These are phyloP conservation scores for Marvania coccoides DNA, from an alignment of 139 green algal species.

Conservation along the genomic window DNA sequence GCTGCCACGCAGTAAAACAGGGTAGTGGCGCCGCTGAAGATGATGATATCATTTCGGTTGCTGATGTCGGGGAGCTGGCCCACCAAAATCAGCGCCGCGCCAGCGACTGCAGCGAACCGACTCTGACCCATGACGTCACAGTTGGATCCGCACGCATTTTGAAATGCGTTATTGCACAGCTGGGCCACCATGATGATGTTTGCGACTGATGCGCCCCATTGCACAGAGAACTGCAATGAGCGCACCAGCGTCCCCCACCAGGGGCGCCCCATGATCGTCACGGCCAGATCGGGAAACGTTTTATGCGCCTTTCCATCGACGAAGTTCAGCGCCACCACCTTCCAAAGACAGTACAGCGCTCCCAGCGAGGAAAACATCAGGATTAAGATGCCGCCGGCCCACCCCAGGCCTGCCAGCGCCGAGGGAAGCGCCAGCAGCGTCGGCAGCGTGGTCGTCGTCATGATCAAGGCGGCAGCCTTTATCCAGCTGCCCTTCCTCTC, in stretches of 20 bases:
- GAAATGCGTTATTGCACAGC: not conserved
- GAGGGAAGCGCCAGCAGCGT: not conserved
- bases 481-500: not conserved
- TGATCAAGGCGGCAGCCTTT: not conserved
- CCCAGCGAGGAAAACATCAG: not conserved
- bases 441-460: not conserved
- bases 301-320: not conserved
- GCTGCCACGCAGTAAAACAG: not conserved
- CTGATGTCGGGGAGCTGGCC: not conserved
- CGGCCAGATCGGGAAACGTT: not conserved
- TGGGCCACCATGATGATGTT: constrained; percentile 5
- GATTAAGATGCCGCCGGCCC: not conserved
- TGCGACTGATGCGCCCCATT: not conserved
- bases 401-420: not conserved
- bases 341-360: not conserved
- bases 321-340: not conserved
- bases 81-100: not conserved
- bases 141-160: not conserved
- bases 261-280: not conserved
- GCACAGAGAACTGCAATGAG: not conserved
- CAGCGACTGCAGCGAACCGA: not conserved
- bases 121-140: not conserved
- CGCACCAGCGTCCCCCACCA: not conserved
- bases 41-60: not conserved
- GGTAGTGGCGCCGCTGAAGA: not conserved